Conservation (phyloP, 371 early-diverging fungal species). For the Mortierella sp. region DNA sequence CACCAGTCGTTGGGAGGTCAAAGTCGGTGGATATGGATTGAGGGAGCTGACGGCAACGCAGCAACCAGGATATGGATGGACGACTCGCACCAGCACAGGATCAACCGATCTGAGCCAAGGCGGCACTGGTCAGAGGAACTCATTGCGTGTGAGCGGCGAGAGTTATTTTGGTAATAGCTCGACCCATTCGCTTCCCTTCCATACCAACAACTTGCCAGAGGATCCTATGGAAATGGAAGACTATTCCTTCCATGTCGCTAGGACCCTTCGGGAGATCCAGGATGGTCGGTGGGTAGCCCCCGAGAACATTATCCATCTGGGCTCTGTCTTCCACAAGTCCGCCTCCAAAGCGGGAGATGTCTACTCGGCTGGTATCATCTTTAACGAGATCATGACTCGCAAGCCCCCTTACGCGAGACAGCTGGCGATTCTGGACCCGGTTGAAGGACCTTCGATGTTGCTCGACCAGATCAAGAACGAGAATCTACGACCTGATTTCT, state of each 20-base stretch:
- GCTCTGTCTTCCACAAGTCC: slow-evolving; percentile 23
- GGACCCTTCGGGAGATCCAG: slow-evolving; percentile 26
- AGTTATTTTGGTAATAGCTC: slow-evolving; percentile 25
- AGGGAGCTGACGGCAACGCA: slow-evolving; percentile 48
- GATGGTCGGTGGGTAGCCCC: slow-evolving; percentile 54
- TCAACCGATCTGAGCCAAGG: not conserved
- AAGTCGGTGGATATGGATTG: slow-evolving; percentile 66
- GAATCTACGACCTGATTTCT: slow-evolving; percentile 47
- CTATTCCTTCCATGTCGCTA: slow-evolving; percentile 9
- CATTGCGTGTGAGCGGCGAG: slow-evolving; percentile 36
- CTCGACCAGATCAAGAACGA: slow-evolving; percentile 47
- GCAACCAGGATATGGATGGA: slow-evolving; percentile 20
- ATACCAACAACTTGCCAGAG: slow-evolving; percentile 4
- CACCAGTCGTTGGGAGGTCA: slow-evolving; percentile 69
- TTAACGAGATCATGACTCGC: slow-evolving; percentile 67
- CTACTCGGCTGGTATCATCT: slow-evolving; percentile 61
- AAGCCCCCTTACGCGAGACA: slow-evolving; percentile 60
- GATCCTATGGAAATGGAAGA: slow-evolving; percentile 29
- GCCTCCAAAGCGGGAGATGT: slow-evolving; percentile 45
- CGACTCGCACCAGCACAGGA: slow-evolving; percentile 12
- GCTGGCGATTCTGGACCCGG: slow-evolving; percentile 23
- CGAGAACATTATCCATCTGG: slow-evolving; percentile 40
- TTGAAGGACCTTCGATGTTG: slow-evolving; percentile 29
- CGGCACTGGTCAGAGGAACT: slow-evolving; percentile 17
- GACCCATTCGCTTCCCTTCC: slow-evolving; percentile 19